These are phyloP conservation scores for Tuber brumale DNA, from an alignment of 495 filamentous ascomycete species.

Conservation along the genomic window DNA sequence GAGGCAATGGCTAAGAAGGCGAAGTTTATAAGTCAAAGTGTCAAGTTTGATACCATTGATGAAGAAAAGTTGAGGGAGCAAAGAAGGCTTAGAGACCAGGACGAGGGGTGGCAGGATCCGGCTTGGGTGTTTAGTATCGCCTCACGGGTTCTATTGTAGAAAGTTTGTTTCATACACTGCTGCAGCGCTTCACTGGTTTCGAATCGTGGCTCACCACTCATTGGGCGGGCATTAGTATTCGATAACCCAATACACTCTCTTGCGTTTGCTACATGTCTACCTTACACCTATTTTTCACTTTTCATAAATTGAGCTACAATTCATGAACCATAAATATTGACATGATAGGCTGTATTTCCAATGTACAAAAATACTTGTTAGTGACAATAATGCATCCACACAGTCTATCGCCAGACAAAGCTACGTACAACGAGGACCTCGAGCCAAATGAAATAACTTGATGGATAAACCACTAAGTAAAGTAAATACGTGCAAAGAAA, in stretches of 20 bases:
- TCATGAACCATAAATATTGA: neutral
- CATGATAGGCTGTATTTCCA: neutral
- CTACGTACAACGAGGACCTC: neutral
- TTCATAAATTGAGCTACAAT: neutral
- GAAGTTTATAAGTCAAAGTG: conserved; percentile 43
- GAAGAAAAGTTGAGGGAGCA: conserved; percentile 40
- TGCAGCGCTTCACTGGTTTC: neutral
- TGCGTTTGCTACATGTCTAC: neutral
- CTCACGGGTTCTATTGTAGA: conserved; percentile 61
- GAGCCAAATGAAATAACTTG: neutral
- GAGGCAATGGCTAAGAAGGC: conserved; percentile 39
- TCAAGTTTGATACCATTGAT: conserved; percentile 45
- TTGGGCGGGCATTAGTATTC: neutral
- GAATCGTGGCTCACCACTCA: neutral
- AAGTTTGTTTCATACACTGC: neutral
- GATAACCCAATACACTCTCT: neutral
- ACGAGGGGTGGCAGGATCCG: conserved; percentile 73
- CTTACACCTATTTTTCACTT: neutral
- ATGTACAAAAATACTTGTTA: conserved; percentile 6
- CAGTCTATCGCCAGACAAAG: neutral
- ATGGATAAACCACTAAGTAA: neutral
- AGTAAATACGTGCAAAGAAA: neutral
- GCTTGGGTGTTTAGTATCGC: conserved; percentile 76
- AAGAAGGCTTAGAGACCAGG: conserved; percentile 46
- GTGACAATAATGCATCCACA: neutral